phyloP scores from a whole-genome alignment of 2,329 filamentous ascomycete species.

The Talaromyces sp. region DNA sequence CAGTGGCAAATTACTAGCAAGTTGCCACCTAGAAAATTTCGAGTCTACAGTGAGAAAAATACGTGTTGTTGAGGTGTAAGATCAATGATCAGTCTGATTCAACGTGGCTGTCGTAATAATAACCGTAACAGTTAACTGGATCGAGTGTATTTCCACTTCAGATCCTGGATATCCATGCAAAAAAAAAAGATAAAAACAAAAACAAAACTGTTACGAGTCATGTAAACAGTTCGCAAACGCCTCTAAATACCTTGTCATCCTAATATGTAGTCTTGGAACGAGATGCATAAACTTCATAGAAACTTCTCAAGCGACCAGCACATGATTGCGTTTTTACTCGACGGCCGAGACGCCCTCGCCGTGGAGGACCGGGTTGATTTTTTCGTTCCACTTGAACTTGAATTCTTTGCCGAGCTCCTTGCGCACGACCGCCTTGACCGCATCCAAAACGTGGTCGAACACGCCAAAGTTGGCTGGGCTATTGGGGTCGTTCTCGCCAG shows the following conservation, averaged over 20 bases:
- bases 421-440: constrained; percentile 60
- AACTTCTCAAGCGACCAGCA: not conserved
- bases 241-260: not conserved
- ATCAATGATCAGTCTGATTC: not conserved
- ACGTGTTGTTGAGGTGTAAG: too few relatives aligned
- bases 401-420: constrained; percentile 71
- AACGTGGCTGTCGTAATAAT: not conserved
- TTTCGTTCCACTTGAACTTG: constrained; percentile 66
- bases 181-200: not conserved
- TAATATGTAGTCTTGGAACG: not conserved
- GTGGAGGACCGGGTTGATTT: constrained; percentile 62
- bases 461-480: constrained; percentile 75
- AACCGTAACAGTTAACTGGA: not conserved
- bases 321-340: constrained; percentile 36
- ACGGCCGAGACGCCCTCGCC: constrained; percentile 48
- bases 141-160: not conserved
- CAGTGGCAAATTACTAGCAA: not conserved
- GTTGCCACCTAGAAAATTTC: not conserved
- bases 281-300: not conserved
- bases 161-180: constrained; percentile 13
- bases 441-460: constrained; percentile 67
- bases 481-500: constrained; percentile 65
- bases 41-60: not conserved
- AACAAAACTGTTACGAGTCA: not conserved
- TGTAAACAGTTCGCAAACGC: not conserved